Base-by-base conservation (phyloP, 2,329 filamentous ascomycete species). In the Furcasterigmium sp. region DNA sequence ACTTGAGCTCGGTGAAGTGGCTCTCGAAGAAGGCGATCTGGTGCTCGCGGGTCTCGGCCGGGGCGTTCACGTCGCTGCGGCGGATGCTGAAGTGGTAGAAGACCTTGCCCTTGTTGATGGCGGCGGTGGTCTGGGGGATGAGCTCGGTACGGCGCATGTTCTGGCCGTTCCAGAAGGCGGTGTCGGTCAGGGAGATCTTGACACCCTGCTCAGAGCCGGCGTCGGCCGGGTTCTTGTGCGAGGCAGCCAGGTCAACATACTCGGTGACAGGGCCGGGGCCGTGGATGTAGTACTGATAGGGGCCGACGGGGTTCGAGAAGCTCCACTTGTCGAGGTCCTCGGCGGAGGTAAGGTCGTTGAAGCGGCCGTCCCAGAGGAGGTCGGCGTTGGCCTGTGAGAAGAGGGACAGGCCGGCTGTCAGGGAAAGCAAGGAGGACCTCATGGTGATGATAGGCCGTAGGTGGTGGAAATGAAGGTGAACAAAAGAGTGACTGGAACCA, bases 201-300 rank as follows among this genome's bases (percentile, higher is more conserved):
- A 76, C 79, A 18, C 84, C 85, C 62, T 86, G 76, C 32, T 67
- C 73, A 41, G 79, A 81, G 40, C 67, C 69, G 0, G 67, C 69
- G 59, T 87, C 83, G 52, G 76, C 76, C 0, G 81, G 77, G 62
- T 86, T 87, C 66, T 83, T 84, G 72, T 72, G 82, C 46, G 64
- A 61, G 0, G 77, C 59, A 2, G 72, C 75, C 3, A 86, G 68
- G 53, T 78, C 79, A 51, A 87, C 72, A 61, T 87, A 86, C 53
- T 75, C 65, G 26, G 69, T 70, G 8, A 78, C 70, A 1, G 64
- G 39, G 9, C 70, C 73, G 11, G 66, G 64, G 28, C 85, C 85
- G 65, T 88, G 84, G 58, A 87, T 87, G 67, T 87, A 87, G 70
- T 84, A 87, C 61, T 87, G 84, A 64, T 85, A 88, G 1, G 80